Percentiles rank a stretch among this genome's conserved stretches.
phyloP scores from a whole-genome alignment of 129 eudicot species.

The Chrysanthemum seticuspe region DNA sequence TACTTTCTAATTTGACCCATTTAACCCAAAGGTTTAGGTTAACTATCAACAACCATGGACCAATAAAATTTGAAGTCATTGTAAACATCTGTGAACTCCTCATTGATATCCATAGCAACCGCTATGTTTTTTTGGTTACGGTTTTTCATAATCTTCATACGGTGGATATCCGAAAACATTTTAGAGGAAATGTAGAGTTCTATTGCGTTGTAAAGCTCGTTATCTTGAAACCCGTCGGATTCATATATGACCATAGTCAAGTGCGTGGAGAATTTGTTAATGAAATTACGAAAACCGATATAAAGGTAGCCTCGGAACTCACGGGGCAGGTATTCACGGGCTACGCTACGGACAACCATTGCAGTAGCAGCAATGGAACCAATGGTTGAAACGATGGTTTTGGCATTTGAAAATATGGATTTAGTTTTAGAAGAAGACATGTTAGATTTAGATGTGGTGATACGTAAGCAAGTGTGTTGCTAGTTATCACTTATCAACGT shows the following conservation, averaged over 20 bases:
- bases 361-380: slow-evolving; percentile 62
- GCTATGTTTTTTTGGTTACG: slow-evolving; percentile 39
- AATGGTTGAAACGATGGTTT: slow-evolving; percentile 47
- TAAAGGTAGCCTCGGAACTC: slow-evolving; percentile 51
- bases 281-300: slow-evolving; percentile 33
- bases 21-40: no score
- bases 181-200: slow-evolving; percentile 43
- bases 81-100: slow-evolving; percentile 41
- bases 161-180: slow-evolving; percentile 36
- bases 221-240: slow-evolving; percentile 45
- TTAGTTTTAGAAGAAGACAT: slow-evolving; percentile 35
- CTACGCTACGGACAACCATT: slow-evolving; percentile 52
- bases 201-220: slow-evolving; percentile 58
- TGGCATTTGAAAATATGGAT: slow-evolving; percentile 42
- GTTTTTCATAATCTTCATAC: slow-evolving; percentile 46
- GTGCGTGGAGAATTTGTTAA: slow-evolving; percentile 50
- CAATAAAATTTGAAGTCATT: slow-evolving; percentile 46
- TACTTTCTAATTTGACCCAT: no score
- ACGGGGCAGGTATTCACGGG: slow-evolving; percentile 49
- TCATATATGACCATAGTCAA: slow-evolving; percentile 64
- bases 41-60: no score
- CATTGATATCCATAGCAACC: slow-evolving; percentile 47
- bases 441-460: background rate
- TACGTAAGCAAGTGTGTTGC: background rate
- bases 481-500: background rate